Percentiles rank a stretch among this genome's conserved stretches.
Evolutionary conservation across 345 rosid genomes (phyloP).

Genomic region (Nephelium lappaceum): DNA sequence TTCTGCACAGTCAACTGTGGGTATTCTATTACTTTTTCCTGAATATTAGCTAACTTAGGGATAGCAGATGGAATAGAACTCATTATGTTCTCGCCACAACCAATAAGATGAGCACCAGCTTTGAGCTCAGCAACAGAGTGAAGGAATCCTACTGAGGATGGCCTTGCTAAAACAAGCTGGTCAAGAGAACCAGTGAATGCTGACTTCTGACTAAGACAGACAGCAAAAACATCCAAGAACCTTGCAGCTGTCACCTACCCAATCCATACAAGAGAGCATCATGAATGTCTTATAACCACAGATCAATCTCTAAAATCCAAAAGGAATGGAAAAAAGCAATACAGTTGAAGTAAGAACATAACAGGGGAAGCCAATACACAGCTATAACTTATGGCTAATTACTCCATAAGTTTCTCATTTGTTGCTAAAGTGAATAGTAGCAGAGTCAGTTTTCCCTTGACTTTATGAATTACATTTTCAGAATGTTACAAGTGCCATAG

Average conservation of each 20-base stretch:
- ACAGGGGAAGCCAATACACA: slow-evolving; percentile 13
- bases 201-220: slow-evolving; percentile 70
- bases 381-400: neutral
- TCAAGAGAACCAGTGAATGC: slow-evolving; percentile 74
- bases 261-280: slow-evolving; percentile 22
- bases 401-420: neutral
- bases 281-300: neutral
- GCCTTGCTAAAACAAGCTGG: slow-evolving; percentile 60
- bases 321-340: neutral
- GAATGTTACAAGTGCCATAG: neutral
- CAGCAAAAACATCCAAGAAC: slow-evolving; percentile 77
- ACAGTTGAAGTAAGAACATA: neutral
- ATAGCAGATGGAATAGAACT: slow-evolving; percentile 40
- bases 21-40: slow-evolving; percentile 30
- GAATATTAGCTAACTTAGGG: slow-evolving; percentile 30
- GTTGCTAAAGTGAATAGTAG: neutral
- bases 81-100: slow-evolving; percentile 28
- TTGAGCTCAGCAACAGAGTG: slow-evolving; percentile 75
- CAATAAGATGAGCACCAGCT: slow-evolving; percentile 40
- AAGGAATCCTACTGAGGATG: slow-evolving; percentile 70
- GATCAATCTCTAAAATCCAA: neutral
- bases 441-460: neutral
- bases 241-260: slow-evolving; percentile 77
- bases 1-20: slow-evolving; percentile 32
- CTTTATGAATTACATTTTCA: neutral